Evolutionary conservation across 208 protist genomes (phyloP).

Genomic region (Vickermania spadyakhi): DNA sequence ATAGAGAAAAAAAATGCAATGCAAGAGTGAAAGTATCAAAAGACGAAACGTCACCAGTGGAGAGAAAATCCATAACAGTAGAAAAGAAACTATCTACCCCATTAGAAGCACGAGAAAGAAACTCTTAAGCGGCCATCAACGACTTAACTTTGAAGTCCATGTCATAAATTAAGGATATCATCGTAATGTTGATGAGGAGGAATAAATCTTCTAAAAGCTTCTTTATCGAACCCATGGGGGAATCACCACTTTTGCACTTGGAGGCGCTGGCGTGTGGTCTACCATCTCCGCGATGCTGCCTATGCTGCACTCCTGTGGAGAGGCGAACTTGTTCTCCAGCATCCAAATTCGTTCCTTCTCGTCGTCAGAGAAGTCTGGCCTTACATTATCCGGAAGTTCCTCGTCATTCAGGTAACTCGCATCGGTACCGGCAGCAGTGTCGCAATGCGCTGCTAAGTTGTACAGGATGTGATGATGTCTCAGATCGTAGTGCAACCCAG

Average conservation of each 20-base stretch:
- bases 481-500: conserved; percentile 46
- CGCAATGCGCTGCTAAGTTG: conserved; percentile 41
- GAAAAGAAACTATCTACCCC: background rate
- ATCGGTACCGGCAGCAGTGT: conserved; percentile 55
- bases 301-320: background rate
- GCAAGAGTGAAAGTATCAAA: too few relatives aligned
- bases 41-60: too few relatives aligned
- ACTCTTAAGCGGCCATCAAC: background rate
- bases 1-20: too few relatives aligned
- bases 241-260: background rate
- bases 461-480: conserved; percentile 40
- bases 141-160: background rate
- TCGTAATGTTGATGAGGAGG: background rate
- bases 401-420: conserved; percentile 87
- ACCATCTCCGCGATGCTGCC: background rate
- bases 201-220: background rate
- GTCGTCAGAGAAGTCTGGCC: conserved; percentile 84
- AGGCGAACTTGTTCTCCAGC: conserved; percentile 25
- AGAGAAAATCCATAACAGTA: background rate
- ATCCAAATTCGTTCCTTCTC: conserved; percentile 82
- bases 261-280: background rate
- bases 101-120: background rate
- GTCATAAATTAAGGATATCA: background rate
- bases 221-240: background rate
- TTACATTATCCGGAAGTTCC: conserved; percentile 67